phyloP scores from a whole-genome alignment of 768 basidiomycete species.

The Naematelia aurantialba region DNA sequence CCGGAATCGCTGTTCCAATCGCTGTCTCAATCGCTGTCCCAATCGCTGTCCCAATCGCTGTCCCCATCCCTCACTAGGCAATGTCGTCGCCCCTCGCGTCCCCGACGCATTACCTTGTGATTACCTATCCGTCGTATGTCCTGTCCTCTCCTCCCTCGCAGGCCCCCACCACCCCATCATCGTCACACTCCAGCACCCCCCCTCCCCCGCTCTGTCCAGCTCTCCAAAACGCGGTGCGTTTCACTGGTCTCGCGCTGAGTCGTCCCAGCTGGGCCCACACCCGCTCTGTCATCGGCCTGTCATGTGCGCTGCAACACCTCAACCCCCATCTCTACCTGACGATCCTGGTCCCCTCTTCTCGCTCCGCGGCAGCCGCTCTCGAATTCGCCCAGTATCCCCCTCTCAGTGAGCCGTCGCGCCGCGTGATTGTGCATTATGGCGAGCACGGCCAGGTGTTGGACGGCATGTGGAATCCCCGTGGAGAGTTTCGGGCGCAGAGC shows the following conservation, averaged over 20 bases:
- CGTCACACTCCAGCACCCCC: too few relatives aligned
- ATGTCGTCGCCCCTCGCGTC: background rate
- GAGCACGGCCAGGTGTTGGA: background rate
- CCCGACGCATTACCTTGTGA: slow-evolving; percentile 5
- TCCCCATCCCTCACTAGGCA: background rate
- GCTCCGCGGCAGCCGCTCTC: slow-evolving; percentile 6
- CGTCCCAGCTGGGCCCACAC: slow-evolving; percentile 8
- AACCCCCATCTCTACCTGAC: slow-evolving; percentile 9
- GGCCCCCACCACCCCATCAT: too few relatives aligned
- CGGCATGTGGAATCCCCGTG: slow-evolving; percentile 5
- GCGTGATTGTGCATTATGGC: slow-evolving; percentile 4
- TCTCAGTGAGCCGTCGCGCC: background rate
- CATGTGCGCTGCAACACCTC: background rate
- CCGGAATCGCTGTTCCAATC: too few relatives aligned
- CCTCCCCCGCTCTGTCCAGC: too few relatives aligned
- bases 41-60: too few relatives aligned
- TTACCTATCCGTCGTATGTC: slow-evolving; percentile 3
- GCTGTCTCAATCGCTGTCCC: too few relatives aligned
- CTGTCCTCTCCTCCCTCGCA: too few relatives aligned
- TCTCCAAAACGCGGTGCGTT: too few relatives aligned
- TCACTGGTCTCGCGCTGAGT: too few relatives aligned
- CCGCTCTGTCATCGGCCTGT: slow-evolving; percentile 5
- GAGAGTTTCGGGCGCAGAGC: background rate
- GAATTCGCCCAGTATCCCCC: slow-evolving; percentile 6
- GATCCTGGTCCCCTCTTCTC: slow-evolving; percentile 5